Evolutionary conservation across 2,329 filamentous ascomycete species (phyloP).

Genomic region (Clarireedia homoeocarpa): DNA sequence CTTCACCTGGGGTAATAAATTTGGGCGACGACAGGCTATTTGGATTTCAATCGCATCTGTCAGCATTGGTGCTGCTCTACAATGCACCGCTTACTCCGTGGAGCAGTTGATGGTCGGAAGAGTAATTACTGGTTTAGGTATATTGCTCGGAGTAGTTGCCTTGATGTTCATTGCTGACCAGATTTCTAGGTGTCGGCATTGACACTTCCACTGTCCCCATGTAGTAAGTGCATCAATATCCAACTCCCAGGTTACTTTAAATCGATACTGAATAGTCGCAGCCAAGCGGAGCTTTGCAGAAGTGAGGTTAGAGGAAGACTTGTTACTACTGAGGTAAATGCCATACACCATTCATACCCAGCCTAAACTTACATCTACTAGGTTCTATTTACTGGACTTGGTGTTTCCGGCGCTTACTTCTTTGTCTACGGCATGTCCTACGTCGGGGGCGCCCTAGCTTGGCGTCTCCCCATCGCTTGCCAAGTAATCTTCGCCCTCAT

Average conservation of each 20-base stretch:
- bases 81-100: constrained; percentile 18
- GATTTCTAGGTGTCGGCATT: neutral
- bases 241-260: neutral
- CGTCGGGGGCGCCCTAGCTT: constrained; percentile 31
- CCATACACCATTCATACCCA: no score
- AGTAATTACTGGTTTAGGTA: constrained; percentile 40
- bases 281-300: neutral
- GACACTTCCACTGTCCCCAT: neutral
- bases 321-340: neutral
- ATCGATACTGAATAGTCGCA: neutral
- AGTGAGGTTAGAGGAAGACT: neutral
- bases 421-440: constrained; percentile 33
- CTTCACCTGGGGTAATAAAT: constrained; percentile 42
- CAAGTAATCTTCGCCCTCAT: constrained; percentile 34
- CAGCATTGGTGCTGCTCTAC: neutral
- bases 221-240: neutral
- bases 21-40: constrained; percentile 50
- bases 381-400: constrained; percentile 34
- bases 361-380: no score
- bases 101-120: constrained; percentile 48
- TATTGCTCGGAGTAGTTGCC: no score
- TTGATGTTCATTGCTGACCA: no score
- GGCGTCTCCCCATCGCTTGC: constrained; percentile 37
- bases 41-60: constrained; percentile 18
- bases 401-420: constrained; percentile 38